Evolutionary conservation across 2,329 filamentous ascomycete genomes (phyloP).

Genomic region (Penicillium occitanis): DNA sequence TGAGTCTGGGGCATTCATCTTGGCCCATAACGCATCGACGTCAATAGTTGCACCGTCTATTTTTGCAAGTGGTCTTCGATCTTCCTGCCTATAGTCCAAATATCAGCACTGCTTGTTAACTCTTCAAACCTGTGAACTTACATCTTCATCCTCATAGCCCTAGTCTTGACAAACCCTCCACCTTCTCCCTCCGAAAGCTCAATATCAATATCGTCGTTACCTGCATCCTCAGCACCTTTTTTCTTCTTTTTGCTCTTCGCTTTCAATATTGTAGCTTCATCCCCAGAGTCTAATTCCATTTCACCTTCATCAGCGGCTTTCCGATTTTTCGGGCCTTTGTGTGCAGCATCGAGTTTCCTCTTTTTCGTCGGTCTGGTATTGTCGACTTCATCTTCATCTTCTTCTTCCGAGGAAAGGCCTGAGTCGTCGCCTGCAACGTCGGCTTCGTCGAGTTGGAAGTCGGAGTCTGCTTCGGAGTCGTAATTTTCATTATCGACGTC

Average conservation of each 20-base stretch:
- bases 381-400: conserved; percentile 31
- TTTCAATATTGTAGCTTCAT: conserved; percentile 57
- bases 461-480: conserved; percentile 41
- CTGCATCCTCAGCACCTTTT: conserved; percentile 31
- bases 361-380: conserved; percentile 36
- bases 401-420: conserved; percentile 33
- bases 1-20: conserved; percentile 46
- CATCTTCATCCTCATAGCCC: conserved; percentile 53
- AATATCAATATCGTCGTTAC: conserved; percentile 41
- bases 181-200: conserved; percentile 42
- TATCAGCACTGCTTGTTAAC: neutral
- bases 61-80: conserved; percentile 49
- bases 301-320: conserved; percentile 27
- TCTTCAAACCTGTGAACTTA: conserved; percentile 27
- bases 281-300: conserved; percentile 54
- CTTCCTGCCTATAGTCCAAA: conserved; percentile 41
- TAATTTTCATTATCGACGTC: conserved; percentile 37
- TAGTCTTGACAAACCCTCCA: conserved; percentile 54
- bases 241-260: conserved; percentile 44
- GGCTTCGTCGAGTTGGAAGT: conserved; percentile 47
- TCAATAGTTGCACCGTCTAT: conserved; percentile 55
- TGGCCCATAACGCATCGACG: conserved; percentile 56
- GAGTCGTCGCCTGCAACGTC: conserved; percentile 37
- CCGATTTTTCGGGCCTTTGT: conserved; percentile 28
- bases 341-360: conserved; percentile 31